A percentile compares a stretch with the other conserved stretches of the same genome.
These are phyloP conservation scores for Metschnikowia continentalis DNA, from an alignment of 805 yeast species.

Conservation along the genomic window DNA sequence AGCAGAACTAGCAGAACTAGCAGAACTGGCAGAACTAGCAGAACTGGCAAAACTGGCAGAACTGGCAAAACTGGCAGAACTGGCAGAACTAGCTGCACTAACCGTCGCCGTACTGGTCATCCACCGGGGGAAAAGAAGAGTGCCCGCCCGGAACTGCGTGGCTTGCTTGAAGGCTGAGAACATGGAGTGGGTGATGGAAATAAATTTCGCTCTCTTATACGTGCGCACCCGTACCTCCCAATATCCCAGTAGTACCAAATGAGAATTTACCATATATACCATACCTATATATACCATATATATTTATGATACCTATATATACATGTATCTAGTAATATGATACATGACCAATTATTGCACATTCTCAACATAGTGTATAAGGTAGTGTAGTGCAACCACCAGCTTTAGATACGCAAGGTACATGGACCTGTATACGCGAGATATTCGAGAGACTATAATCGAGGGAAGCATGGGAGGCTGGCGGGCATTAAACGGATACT, in stretches of 20 bases:
- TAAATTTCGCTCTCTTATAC: slow-evolving; percentile 1
- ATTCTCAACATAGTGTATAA: too few relatives aligned
- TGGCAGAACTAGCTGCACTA: neutral
- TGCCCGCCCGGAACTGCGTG: neutral
- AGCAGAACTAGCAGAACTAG: too few relatives aligned
- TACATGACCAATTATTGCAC: too few relatives aligned
- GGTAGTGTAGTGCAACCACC: neutral
- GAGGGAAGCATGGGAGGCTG: neutral
- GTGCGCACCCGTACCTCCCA: neutral
- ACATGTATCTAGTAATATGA: too few relatives aligned
- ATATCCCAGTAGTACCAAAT: too few relatives aligned
- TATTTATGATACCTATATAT: too few relatives aligned
- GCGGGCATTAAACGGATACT: neutral
- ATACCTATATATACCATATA: too few relatives aligned
- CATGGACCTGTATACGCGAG: slow-evolving; percentile 2
- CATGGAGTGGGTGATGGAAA: neutral
- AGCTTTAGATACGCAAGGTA: neutral
- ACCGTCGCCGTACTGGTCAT: neutral
- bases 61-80: neutral
- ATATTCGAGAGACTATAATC: slow-evolving; percentile 2
- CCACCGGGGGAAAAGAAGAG: neutral
- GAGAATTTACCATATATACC: too few relatives aligned
- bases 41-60: neutral
- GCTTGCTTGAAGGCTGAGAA: neutral
- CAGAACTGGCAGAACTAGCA: neutral